Evolutionary conservation across 2,329 filamentous ascomycete species (phyloP), one percentile per base, ranked within the genome.

Genomic region (Pseudogymnoascus sp.): DNA sequence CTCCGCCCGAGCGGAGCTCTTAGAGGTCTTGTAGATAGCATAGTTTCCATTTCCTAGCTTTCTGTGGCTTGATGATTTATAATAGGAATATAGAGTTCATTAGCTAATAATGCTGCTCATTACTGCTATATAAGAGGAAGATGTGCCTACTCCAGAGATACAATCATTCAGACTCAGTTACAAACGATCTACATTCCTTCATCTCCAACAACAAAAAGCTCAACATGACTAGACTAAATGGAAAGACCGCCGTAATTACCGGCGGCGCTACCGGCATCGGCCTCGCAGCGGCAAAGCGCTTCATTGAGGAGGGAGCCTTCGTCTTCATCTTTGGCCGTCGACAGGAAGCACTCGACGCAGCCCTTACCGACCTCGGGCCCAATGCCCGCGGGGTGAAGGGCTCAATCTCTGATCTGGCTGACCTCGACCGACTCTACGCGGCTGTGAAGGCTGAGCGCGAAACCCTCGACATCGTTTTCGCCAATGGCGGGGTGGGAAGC

Each of bases 391-490:
- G 61, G 1, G 47, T 68, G 17, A 40, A 66, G 57, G 67, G 67
- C 64, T 68, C 67, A 0, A 62, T 69, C 67, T 69, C 67, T 59
- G 28, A 64, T 50, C 62, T 68, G 42, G 61, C 61, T 40, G 67
- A 68, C 61, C 67, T 69, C 63, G 67, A 69, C 61, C 42, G 61
- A 47, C 67, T 69, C 62, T 69, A 69, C 62, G 67, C 65, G 13
- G 67, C 67, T 5, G 67, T 69, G 2, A 68, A 68, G 63, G 64
- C 67, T 62, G 67, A 69, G 67, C 67, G 67, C 40, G 67, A 67
- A 47, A 68, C 67, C 26, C 65, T 69, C 67, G 67, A 69, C 65
- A 68, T 68, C 40, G 67, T 69, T 59, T 53, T 69, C 60, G 67
- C 67, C 65, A 68, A 69, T 62, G 62, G 65, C 62, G 67, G 67